Evolutionary conservation across 2,329 filamentous ascomycete genomes (phyloP), one percentile per base, ranked within the genome.

Genomic region (Polytolypa hystricis): DNA sequence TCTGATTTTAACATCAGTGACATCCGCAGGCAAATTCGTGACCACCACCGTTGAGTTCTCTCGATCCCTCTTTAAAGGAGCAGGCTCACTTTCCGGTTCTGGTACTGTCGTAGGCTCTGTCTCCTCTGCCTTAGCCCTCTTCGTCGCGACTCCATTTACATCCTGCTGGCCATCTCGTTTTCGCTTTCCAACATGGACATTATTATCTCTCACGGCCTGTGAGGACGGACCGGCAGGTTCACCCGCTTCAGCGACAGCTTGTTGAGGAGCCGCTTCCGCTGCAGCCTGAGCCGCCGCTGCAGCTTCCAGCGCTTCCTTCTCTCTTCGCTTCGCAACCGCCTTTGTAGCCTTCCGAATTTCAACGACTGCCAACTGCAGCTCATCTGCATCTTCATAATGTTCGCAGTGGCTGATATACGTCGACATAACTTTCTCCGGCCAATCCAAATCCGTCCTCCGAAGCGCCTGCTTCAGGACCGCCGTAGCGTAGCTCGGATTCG

Each of bases 1-100:
- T 39, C 81, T 77, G 10, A 96, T 63, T 48, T 80, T 81, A 9
- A 74, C 79, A 50, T 84, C 77, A 1, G 77, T 77, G 1, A 78
- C 73, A 37, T 80, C 73, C 3, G 56, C 49, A 2, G 91, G 86
- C 16, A 98, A 62, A 47, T 86, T 82, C 34, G 74, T 78, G 3
- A 94, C 79, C 36, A 93, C 74, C 32, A 96, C 71, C 0, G 84
- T 87, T 0, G 85, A 81, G 57, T 96, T 82, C 54, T 98, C 91
- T 28, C 91, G 79, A 58, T 98, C 87, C 38, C 91, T 79, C 57
- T 84, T 89, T 19, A 17, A 14, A 16, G 69, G 58, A 19, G 64
- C 55, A 40, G 43, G 48, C 20, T 54, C 54, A 14, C 51, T 50
- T 8, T 58, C 58, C 10, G 54, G 49, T 40, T 67, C 60, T 38